Conservation (phyloP, 2,329 filamentous ascomycete species). For the Fusarium concolor region DNA sequence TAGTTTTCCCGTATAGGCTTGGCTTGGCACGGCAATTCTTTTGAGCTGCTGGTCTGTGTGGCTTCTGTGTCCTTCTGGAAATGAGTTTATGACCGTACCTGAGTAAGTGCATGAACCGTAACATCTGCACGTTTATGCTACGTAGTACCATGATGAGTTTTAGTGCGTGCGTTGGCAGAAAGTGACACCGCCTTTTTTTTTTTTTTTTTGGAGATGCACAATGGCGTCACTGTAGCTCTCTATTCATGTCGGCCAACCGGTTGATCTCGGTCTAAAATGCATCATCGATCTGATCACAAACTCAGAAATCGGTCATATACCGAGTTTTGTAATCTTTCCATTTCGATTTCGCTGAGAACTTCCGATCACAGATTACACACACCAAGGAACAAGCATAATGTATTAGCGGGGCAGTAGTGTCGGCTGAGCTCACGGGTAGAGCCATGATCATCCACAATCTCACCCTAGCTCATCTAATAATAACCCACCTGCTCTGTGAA, state of each 20-base stretch:
- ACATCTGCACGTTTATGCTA: not conserved
- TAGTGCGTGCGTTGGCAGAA: not conserved
- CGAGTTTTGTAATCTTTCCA: not conserved
- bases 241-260: not conserved
- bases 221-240: not conserved
- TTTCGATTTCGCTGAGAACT: not conserved
- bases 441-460: not conserved
- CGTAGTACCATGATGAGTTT: too few species aligned
- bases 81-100: not conserved
- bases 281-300: not conserved
- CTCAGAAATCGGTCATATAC: not conserved
- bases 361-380: not conserved
- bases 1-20: not conserved
- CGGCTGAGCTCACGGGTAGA: not conserved
- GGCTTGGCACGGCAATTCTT: constrained; percentile 15
- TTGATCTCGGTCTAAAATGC: not conserved
- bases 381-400: constrained; percentile 4
- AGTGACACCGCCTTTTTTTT: not conserved
- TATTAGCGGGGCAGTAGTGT: not conserved
- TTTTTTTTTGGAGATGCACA: not conserved
- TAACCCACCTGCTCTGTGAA: not conserved
- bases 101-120: not conserved
- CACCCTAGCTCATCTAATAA: constrained; percentile 7
- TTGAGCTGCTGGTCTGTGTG: constrained; percentile 1
- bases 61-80: not conserved